Base-by-base conservation (phyloP, 495 filamentous ascomycete species). In the Peziza echinospora region DNA sequence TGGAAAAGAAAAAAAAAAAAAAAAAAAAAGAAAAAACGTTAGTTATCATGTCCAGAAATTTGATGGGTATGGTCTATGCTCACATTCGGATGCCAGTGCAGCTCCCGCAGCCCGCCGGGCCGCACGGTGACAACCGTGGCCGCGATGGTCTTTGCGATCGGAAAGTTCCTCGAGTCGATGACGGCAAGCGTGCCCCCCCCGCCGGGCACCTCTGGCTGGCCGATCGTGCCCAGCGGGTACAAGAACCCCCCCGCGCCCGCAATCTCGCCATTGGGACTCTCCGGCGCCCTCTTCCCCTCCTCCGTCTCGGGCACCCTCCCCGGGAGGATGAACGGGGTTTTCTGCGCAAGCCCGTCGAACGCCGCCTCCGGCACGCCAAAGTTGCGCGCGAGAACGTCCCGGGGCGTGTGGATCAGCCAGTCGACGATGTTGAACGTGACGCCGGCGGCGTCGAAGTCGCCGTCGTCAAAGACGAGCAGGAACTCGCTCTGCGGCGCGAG, bases 61-160 rank as follows among this genome's bases (percentile, higher is more conserved):
- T 5, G 8, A 26, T 22, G 11, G 28, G 2, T 21, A 3, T 21
- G 23, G 6, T 26, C 21, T 16, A 11, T 11, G 55, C 66, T 59
- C 56, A 73, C 72, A 50, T 73, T 78, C n/a, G 74, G 73, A 60
- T 77, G 73, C 76, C 73, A 78, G 52, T 78, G 76, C 45, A 80
- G 59, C 61, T 80, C 74, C 28, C 76, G 63, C 39, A 80, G 55
- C 11, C 66, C 75, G 43, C 65, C 66, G 0, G 77, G 75, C 59
- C 77, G 63, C 19, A 79, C 63, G 21, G 66, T 68, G 2, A 78
- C 71, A 41, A 77, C 63, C 0, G 72, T 67, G 0, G 75, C 71
- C 13, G 75, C 76, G 43, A 80, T 68, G 1, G 71, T 78, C 37
- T 64, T 71, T 21, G 70, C 63, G 22, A 71, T 66, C 0, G 71